Evolutionary conservation across 768 basidiomycete genomes (phyloP).

Genomic region (Pilatotrama ljubarskyi): DNA sequence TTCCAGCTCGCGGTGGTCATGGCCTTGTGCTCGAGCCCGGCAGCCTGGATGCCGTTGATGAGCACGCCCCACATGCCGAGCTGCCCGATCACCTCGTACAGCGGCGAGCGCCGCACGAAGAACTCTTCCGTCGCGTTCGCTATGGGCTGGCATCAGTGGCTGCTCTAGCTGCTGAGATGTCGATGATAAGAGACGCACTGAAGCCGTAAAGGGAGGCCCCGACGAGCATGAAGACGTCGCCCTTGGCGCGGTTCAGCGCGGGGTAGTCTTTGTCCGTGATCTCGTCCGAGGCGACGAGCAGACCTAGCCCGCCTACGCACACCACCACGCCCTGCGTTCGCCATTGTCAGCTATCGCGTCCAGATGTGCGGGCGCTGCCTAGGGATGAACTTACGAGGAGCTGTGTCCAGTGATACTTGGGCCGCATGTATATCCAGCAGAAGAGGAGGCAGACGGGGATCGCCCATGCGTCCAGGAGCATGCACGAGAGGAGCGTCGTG

Average conservation of each 20-base stretch:
- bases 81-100: slow-evolving; percentile 88
- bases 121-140: slow-evolving; percentile 90
- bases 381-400: slow-evolving; percentile 52
- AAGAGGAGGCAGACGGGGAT: slow-evolving; percentile 86
- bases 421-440: slow-evolving; percentile 81
- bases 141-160: slow-evolving; percentile 31
- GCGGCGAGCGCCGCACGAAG: slow-evolving; percentile 73
- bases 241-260: slow-evolving; percentile 66
- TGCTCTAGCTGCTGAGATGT: no score
- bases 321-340: slow-evolving; percentile 62
- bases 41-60: slow-evolving; percentile 77
- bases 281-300: slow-evolving; percentile 79
- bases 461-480: slow-evolving; percentile 93
- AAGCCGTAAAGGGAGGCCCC: slow-evolving; percentile 87
- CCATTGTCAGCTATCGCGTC: not conserved
- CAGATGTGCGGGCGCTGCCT: not conserved
- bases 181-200: slow-evolving; percentile 62
- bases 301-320: slow-evolving; percentile 72
- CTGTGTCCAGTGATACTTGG: slow-evolving; percentile 83
- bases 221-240: slow-evolving; percentile 84
- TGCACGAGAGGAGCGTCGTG: slow-evolving; percentile 84
- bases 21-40: slow-evolving; percentile 65
- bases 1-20: slow-evolving; percentile 75
- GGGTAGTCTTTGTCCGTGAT: slow-evolving; percentile 75
- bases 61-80: slow-evolving; percentile 83